These are phyloP conservation scores for Pseudogymnoascus pannorum DNA, from an alignment of 2,329 filamentous ascomycete species.

Conservation along the genomic window DNA sequence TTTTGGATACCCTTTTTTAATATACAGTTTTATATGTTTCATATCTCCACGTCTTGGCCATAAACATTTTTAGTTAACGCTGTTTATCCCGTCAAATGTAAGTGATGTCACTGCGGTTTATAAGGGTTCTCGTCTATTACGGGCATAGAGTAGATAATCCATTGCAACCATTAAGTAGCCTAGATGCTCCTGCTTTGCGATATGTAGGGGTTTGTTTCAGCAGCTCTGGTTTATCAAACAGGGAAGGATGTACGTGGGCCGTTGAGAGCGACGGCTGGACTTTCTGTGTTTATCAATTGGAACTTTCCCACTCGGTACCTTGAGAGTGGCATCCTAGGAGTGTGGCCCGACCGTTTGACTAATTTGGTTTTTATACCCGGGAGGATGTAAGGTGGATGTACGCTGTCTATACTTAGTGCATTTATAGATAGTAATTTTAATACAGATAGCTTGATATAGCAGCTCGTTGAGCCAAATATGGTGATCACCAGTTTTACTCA, in stretches of 20 bases:
- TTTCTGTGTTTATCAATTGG: not conserved
- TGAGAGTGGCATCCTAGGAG: not conserved
- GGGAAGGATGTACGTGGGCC: not conserved
- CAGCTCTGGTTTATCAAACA: not conserved
- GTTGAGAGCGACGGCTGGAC: not conserved
- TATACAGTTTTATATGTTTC: not conserved
- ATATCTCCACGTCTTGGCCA: not conserved
- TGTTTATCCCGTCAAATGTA: not conserved
- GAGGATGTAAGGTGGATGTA: too few relatives aligned
- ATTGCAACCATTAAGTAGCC: not conserved
- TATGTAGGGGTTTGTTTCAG: not conserved
- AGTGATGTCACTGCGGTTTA: not conserved
- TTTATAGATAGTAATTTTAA: not conserved
- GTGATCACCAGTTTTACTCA: not conserved
- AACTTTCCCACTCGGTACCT: not conserved
- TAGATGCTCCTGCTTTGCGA: not conserved
- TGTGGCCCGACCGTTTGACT: not conserved
- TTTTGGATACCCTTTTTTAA: conserved; percentile 5
- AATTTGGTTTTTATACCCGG: not conserved
- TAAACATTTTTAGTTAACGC: not conserved
- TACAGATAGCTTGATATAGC: not conserved
- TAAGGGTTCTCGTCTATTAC: not conserved
- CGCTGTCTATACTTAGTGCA: not conserved
- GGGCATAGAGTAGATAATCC: not conserved
- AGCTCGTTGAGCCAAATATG: not conserved